Conservation (phyloP, 345 rosid species). For the Eucalyptus rudis region DNA sequence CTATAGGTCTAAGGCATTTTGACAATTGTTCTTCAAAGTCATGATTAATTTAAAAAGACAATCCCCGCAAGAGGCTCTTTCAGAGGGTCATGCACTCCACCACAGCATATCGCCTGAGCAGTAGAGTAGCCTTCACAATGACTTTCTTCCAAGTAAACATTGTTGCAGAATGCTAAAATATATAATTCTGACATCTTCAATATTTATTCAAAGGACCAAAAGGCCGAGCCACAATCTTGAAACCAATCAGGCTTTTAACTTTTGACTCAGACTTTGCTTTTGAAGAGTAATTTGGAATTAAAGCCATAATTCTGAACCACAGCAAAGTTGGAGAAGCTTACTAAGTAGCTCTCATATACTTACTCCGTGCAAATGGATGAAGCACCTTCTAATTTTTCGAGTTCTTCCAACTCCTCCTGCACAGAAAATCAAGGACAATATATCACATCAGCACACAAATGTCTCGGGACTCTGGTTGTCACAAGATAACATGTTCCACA, state of each 20-base stretch:
- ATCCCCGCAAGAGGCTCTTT: neutral
- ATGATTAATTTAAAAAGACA: neutral
- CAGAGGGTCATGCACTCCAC: neutral
- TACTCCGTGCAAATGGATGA: slow-evolving; percentile 1
- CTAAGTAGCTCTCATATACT: neutral
- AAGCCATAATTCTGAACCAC: slow-evolving; percentile 30
- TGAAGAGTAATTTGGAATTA: neutral
- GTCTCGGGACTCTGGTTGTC: neutral
- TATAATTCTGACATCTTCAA: neutral
- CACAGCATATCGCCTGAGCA: neutral
- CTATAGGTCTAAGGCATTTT: neutral
- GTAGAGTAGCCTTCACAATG: neutral
- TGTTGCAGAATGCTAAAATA: neutral
- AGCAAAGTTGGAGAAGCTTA: slow-evolving; percentile 28
- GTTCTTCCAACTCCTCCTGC: slow-evolving; percentile 80
- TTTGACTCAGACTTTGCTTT: neutral
- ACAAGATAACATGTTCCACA: neutral
- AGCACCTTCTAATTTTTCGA: slow-evolving; percentile 54
- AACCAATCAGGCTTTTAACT: neutral
- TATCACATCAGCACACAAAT: neutral
- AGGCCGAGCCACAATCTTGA: neutral
- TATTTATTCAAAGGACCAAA: neutral
- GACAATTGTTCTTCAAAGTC: neutral
- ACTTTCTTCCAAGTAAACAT: neutral
- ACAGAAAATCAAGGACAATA: neutral